Evolutionary conservation across 2,329 filamentous ascomycete genomes (phyloP).

Genomic region (Phaeoacremonium minimum): DNA sequence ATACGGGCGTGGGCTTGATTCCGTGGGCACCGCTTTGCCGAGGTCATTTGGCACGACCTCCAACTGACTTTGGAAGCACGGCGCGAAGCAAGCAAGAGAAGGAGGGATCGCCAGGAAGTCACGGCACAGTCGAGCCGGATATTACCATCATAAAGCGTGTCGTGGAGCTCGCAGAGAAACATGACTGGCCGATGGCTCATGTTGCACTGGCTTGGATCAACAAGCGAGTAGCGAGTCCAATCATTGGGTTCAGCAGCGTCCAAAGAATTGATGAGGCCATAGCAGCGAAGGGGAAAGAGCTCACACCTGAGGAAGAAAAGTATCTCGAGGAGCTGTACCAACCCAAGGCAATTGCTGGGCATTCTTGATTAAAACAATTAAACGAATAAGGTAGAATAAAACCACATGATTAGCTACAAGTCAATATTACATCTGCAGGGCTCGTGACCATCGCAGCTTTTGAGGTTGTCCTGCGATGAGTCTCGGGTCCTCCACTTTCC

Average conservation of each 20-base stretch:
- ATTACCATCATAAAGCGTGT: constrained; percentile 21
- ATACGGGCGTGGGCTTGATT: constrained; percentile 33
- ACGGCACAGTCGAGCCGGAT: constrained; percentile 26
- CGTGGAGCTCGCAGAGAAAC: constrained; percentile 20
- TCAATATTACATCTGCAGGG: too few relatives aligned
- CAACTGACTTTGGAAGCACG: constrained; percentile 19
- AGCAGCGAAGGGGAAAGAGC: constrained; percentile 33
- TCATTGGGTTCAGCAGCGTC: constrained; percentile 56
- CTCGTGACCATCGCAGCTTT: too few relatives aligned
- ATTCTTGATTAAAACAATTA: constrained; percentile 15
- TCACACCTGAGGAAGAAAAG: constrained; percentile 55
- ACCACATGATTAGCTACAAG: too few relatives aligned
- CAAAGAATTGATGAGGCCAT: constrained; percentile 60
- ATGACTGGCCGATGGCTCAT: constrained; percentile 51
- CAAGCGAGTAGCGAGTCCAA: constrained; percentile 49
- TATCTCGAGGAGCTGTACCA: constrained; percentile 60
- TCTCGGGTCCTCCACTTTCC: too few relatives aligned
- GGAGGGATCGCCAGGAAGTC: constrained; percentile 18
- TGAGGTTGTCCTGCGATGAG: too few relatives aligned
- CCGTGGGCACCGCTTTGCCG: constrained; percentile 34
- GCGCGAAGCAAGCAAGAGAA: constrained; percentile 24
- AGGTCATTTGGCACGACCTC: constrained; percentile 28
- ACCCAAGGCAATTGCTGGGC: constrained; percentile 41
- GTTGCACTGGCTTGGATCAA: constrained; percentile 62
- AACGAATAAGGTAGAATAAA: too few relatives aligned